Evolutionary conservation across 768 basidiomycete species (phyloP).

Genomic region (Phlebiopsis flavidoalba): DNA sequence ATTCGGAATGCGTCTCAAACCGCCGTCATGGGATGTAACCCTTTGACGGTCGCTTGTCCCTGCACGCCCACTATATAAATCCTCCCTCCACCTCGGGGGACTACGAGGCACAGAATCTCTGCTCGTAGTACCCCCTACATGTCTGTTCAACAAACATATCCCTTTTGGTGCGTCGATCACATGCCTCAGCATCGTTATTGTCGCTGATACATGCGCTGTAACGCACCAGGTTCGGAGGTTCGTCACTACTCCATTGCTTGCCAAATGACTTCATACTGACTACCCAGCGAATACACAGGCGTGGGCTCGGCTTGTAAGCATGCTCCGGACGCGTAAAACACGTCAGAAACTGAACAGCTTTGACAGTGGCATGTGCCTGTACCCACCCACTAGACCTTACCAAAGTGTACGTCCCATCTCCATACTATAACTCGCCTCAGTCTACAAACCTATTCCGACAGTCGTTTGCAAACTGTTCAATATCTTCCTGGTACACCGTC

Average conservation of each 20-base stretch:
- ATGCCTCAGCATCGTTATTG: not conserved
- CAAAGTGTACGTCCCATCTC: conserved; percentile 55
- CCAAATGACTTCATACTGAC: not conserved
- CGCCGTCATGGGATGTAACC: not conserved
- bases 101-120: not conserved
- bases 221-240: conserved; percentile 30
- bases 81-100: not conserved
- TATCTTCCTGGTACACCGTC: conserved; percentile 38
- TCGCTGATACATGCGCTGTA: not conserved
- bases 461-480: conserved; percentile 77
- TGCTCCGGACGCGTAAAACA: not conserved
- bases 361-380: conserved; percentile 71
- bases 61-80: conserved; percentile 3
- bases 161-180: conserved; percentile 22
- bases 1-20: not conserved
- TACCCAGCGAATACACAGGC: conserved; percentile 16
- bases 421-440: not conserved
- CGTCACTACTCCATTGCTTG: not conserved
- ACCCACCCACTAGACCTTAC: conserved; percentile 84
- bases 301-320: conserved; percentile 32
- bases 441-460: conserved; percentile 19
- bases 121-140: not conserved
- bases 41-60: not conserved
- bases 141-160: conserved; percentile 17
- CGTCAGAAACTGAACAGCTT: not conserved